Conservation (phyloP, 2,329 filamentous ascomycete genomes). For the Ilyonectria destructans region DNA sequence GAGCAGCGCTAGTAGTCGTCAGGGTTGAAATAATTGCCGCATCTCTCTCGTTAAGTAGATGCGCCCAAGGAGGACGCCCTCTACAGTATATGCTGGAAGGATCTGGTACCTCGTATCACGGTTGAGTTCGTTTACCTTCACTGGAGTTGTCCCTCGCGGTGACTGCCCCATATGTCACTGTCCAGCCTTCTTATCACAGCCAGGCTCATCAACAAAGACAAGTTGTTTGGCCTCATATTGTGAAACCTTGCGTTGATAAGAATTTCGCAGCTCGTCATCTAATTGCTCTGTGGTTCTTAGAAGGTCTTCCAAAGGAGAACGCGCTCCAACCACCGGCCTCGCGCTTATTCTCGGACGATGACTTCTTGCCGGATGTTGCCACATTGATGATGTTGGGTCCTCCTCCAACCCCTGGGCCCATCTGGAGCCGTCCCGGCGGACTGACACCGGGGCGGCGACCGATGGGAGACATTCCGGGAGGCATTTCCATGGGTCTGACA, state of each 20-base stretch:
- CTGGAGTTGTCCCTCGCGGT: constrained; percentile 47
- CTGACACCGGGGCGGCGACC: constrained; percentile 17
- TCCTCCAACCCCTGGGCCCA: neutral
- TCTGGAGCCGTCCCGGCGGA: neutral
- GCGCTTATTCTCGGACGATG: constrained; percentile 43
- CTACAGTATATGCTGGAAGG: constrained; percentile 2
- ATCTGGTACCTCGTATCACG: constrained; percentile 3
- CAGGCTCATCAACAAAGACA: constrained; percentile 56
- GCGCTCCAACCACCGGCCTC: constrained; percentile 33
- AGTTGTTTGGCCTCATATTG: constrained; percentile 52
- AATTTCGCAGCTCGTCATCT: constrained; percentile 10
- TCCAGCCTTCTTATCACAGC: constrained; percentile 53
- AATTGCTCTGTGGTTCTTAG: constrained; percentile 37
- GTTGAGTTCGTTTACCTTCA: constrained; percentile 45
- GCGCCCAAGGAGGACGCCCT: constrained; percentile 3
- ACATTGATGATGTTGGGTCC: constrained; percentile 45
- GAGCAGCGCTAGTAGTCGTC: constrained; percentile 29
- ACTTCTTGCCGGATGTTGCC: constrained; percentile 40
- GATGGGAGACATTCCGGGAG: constrained; percentile 22
- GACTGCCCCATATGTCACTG: constrained; percentile 54
- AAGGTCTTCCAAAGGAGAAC: constrained; percentile 50
- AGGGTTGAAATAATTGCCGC: constrained; percentile 22
- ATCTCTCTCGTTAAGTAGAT: constrained; percentile 22
- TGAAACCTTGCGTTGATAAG: constrained; percentile 45
- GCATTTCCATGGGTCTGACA: constrained; percentile 17